A percentile compares a stretch with the other conserved stretches of the same genome.
Evolutionary conservation across 176 grass and related monocot genomes (phyloP).

Genomic region (Guadua angustifolia): DNA sequence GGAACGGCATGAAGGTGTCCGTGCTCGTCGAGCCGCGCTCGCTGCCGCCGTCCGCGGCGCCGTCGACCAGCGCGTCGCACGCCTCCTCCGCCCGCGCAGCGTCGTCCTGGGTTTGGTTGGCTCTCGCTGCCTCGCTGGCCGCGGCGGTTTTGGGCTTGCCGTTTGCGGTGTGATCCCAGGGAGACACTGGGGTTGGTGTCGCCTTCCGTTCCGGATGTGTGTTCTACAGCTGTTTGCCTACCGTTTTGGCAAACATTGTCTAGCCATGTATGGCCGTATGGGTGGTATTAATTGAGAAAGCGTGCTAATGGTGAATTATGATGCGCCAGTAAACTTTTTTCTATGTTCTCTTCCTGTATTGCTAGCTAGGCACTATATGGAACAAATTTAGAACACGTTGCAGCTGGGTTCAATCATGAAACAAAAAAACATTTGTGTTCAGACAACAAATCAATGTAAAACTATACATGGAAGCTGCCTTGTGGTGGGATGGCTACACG

Average conservation of each 20-base stretch:
- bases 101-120: not conserved
- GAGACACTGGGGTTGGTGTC: not conserved
- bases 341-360: not conserved
- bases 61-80: not conserved
- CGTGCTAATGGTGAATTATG: not conserved
- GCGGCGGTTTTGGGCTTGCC: not conserved
- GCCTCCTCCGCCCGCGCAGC: not conserved
- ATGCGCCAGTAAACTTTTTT: not conserved
- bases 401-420: not conserved
- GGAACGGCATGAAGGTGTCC: conserved; percentile 66
- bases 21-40: conserved; percentile 45
- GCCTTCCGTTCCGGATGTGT: not conserved
- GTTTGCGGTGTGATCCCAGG: conserved; percentile 10
- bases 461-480: too few species aligned
- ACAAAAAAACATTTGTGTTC: too few species aligned
- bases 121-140: conserved; percentile 14
- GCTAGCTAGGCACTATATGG: not conserved
- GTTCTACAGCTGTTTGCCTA: conserved; percentile 8
- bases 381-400: not conserved
- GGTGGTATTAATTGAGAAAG: not conserved
- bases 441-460: too few species aligned
- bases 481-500: too few species aligned
- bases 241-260: not conserved
- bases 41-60: not conserved
- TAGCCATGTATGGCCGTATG: not conserved